Base-by-base conservation (phyloP, 2,329 filamentous ascomycete species). In the Fusarium sp. region DNA sequence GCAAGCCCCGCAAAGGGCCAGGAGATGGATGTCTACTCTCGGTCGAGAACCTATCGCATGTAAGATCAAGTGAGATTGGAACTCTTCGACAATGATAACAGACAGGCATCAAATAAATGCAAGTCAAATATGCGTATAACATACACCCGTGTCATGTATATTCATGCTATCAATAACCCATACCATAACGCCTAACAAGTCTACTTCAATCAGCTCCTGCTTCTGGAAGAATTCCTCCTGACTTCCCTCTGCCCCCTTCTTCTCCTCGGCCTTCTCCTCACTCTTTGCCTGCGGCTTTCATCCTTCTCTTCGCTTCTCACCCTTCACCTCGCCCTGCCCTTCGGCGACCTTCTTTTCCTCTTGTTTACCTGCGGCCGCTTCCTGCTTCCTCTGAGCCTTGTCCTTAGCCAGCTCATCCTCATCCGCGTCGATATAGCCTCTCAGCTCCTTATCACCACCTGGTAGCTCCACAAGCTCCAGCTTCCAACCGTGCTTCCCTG, bases 401-500 rank as follows among this genome's bases (percentile, higher is more conserved):
- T 72, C 71, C 59, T 77, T 73, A 43, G 67, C 75, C n/a, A 74
- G 41, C 43, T 74, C 81, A 10, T 84, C 81, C 11, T 87, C 85
- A 1, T 89, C 86, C 2, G 89, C 88, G 32, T 92, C 91, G 18
- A 96, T 88, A 48, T 94, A 90, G 0, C 92, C 94, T 52, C 92
- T 86, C 45, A 96, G 89, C 79, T 95, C 92, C 71, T 83, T 79
- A 6, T 87, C 84, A 25, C 89, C 87, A 2, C 71, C 76, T 1
- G 92, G 89, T 13, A 90, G 87, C 78, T 97, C 93, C 1, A 97
- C 90, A 16, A 97, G 87, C 82, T 97, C 94, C 68, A 98, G 85
- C 77, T 92, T 93, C 95, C 95, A 98, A 18, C 91, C 91, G 74
- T 91, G 89, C 9, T 92, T 91, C 4, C 91, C 89, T 0, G 94